Conservation (phyloP, 805 yeast species). For the Brettanomyces custersianus region DNA sequence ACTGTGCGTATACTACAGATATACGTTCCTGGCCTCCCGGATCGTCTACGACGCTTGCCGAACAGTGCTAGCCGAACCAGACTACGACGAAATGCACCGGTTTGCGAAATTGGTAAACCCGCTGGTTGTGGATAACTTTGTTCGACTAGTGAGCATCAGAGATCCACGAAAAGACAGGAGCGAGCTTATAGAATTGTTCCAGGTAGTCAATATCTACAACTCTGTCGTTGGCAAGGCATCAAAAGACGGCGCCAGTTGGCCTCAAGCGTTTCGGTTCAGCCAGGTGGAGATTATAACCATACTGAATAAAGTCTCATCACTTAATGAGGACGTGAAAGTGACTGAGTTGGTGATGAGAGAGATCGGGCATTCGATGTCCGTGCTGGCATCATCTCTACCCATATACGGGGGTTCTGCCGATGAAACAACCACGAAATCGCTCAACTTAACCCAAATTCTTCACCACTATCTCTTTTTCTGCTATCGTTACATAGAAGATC, state of each 20-base stretch:
- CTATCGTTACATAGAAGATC: slow-evolving; percentile 19
- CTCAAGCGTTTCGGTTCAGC: not conserved
- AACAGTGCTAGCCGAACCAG: no score
- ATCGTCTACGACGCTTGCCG: no score
- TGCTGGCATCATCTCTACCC: slow-evolving; percentile 5
- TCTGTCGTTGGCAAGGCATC: not conserved
- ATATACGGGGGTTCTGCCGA: slow-evolving; percentile 5
- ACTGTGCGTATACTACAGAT: not conserved
- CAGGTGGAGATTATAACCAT: slow-evolving; percentile 5
- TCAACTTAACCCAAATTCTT: slow-evolving; percentile 5
- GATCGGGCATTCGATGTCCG: slow-evolving; percentile 9
- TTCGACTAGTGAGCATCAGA: not conserved
- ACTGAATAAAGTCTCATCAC: slow-evolving; percentile 8
- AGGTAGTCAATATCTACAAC: not conserved
- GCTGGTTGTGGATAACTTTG: not conserved
- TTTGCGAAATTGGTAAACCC: not conserved
- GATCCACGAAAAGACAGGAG: slow-evolving; percentile 1
- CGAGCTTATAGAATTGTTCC: not conserved
- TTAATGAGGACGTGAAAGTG: slow-evolving; percentile 1
- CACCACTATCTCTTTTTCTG: slow-evolving; percentile 20
- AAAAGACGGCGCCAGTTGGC: not conserved
- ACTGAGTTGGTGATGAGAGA: slow-evolving; percentile 9
- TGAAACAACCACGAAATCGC: not conserved
- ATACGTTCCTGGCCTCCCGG: not conserved
- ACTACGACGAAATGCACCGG: not conserved